Percentiles rank a stretch among this genome's conserved stretches.
These are phyloP conservation scores for Mycothermus thermophilus DNA, from an alignment of 495 filamentous ascomycete species.

Conservation along the genomic window DNA sequence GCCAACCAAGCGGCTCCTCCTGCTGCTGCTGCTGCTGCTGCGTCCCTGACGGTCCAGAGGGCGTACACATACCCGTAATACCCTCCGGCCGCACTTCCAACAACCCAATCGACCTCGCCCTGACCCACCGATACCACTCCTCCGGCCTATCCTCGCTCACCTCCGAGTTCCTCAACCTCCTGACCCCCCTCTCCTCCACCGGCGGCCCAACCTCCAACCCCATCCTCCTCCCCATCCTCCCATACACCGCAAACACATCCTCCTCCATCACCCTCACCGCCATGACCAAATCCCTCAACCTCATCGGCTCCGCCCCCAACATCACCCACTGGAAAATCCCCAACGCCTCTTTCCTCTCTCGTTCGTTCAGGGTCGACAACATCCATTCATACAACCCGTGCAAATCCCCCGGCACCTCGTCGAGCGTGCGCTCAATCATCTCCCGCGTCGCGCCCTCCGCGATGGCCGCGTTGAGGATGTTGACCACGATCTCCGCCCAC, in stretches of 20 bases:
- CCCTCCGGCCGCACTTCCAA: conserved; percentile 17
- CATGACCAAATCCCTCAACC: conserved; percentile 22
- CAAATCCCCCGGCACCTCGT: conserved; percentile 21
- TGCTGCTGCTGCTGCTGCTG: conserved; percentile 3
- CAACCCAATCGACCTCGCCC: conserved; percentile 24
- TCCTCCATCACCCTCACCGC: conserved; percentile 20
- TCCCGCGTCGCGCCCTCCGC: conserved; percentile 21
- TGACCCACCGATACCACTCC: conserved; percentile 24
- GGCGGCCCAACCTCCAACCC: conserved; percentile 17
- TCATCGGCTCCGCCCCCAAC: conserved; percentile 22
- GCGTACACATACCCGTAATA: neutral
- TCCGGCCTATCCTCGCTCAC: conserved; percentile 21
- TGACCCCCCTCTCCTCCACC: conserved; percentile 20
- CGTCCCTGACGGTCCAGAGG: too few species aligned
- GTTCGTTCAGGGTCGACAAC: conserved; percentile 18
- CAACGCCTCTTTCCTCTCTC: conserved; percentile 22
- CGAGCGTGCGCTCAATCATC: conserved; percentile 20
- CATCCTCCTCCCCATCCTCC: conserved; percentile 12
- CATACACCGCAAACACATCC: conserved; percentile 5
- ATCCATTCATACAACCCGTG: conserved; percentile 28
- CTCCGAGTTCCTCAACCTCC: conserved; percentile 16
- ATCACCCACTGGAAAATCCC: conserved; percentile 28
- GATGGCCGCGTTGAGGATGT: conserved; percentile 27
- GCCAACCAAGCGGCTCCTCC: conserved; percentile 21
- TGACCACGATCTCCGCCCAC: conserved; percentile 27